A percentile compares a stretch with the other conserved stretches of the same genome.
phyloP scores from a whole-genome alignment of 2,329 filamentous ascomycete species.

The Hortaea sp. region DNA sequence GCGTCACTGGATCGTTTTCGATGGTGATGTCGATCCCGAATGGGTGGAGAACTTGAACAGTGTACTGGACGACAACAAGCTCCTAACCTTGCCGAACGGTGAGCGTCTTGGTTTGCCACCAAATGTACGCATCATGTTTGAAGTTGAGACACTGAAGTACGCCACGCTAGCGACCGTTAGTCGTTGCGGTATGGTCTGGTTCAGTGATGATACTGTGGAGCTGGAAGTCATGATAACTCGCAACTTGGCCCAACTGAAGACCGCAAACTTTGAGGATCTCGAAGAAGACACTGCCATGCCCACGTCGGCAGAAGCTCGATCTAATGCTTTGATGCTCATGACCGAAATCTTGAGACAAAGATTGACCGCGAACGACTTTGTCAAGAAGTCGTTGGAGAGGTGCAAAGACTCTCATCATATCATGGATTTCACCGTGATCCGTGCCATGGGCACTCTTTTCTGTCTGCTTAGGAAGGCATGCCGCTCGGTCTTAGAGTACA shows the following conservation, averaged over 20 bases:
- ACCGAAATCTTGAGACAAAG: slow-evolving; percentile 69
- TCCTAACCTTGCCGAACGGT: slow-evolving; percentile 92
- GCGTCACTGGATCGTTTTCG: slow-evolving; percentile 98
- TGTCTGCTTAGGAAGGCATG: slow-evolving; percentile 91
- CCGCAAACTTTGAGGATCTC: slow-evolving; percentile 81
- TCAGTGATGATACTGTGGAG: slow-evolving; percentile 94
- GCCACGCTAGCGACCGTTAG: slow-evolving; percentile 97
- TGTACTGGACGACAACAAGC: slow-evolving; percentile 97
- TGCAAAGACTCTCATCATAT: slow-evolving; percentile 81
- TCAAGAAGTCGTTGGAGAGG: slow-evolving; percentile 64
- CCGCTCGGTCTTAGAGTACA: slow-evolving; percentile 89
- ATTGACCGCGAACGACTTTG: slow-evolving; percentile 69
- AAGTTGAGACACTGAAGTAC: slow-evolving; percentile 95
- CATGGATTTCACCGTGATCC: slow-evolving; percentile 92
- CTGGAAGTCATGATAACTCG: slow-evolving; percentile 85
- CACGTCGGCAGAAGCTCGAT: slow-evolving; percentile 39
- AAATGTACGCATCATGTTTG: slow-evolving; percentile 99
- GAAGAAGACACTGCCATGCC: slow-evolving; percentile 83
- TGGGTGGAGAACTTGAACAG: slow-evolving; percentile 99
- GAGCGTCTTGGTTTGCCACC: slow-evolving; percentile 89
- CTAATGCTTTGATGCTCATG: slow-evolving; percentile 70
- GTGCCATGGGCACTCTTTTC: slow-evolving; percentile 86
- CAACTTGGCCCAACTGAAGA: slow-evolving; percentile 75
- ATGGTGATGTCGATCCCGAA: slow-evolving; percentile 96
- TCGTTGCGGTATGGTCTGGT: slow-evolving; percentile 99